Evolutionary conservation across 331 rosid species (phyloP).

Genomic region (Malus hybrid): DNA sequence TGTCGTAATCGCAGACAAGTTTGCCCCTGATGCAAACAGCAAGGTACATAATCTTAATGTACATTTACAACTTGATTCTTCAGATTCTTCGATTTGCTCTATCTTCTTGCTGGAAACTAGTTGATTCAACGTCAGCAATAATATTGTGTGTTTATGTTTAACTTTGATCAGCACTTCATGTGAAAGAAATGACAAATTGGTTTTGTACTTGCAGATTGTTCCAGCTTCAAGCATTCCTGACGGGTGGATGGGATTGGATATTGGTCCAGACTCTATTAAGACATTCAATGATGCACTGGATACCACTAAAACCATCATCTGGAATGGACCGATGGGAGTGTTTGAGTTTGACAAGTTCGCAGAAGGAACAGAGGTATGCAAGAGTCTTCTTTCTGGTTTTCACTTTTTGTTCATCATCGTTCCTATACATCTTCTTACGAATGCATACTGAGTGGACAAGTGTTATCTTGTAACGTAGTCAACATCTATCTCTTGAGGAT

Average conservation of each 20-base stretch:
- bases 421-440: neutral
- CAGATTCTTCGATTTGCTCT: too few species aligned
- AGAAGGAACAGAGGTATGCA: constrained; percentile 83
- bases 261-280: constrained; percentile 93
- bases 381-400: neutral
- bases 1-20: constrained; percentile 94
- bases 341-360: constrained; percentile 98
- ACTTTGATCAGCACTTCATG: constrained; percentile 3
- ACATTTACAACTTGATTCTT: constrained; percentile 8
- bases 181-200: constrained; percentile 9
- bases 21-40: constrained; percentile 99
- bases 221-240: constrained; percentile 93
- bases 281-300: constrained; percentile 79
- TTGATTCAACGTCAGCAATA: neutral
- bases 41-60: constrained; percentile 46
- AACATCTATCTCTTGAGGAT: neutral
- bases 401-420: neutral
- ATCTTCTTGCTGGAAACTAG: too few species aligned
- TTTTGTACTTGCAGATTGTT: constrained; percentile 56
- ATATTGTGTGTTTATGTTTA: neutral
- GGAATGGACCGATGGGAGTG: constrained; percentile 99
- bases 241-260: constrained; percentile 99
- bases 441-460: neutral
- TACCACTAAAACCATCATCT: constrained; percentile 83
- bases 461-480: neutral